These are phyloP conservation scores for Acer negundo DNA, from an alignment of 345 rosid genomes.

Conservation along the genomic window DNA sequence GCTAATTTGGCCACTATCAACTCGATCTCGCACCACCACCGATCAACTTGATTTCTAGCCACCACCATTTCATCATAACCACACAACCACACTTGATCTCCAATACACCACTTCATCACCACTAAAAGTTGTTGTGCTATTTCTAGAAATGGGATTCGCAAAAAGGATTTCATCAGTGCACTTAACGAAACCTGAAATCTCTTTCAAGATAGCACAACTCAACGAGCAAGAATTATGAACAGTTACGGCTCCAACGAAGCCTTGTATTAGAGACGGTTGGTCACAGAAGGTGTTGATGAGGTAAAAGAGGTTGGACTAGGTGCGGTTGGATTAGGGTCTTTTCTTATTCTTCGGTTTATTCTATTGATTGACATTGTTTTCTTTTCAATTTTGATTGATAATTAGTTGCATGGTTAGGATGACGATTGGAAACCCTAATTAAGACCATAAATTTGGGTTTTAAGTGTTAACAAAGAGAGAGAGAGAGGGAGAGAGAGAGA, in stretches of 20 bases:
- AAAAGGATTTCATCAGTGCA: no score
- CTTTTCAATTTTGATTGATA: neutral
- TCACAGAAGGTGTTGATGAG: conserved; percentile 48
- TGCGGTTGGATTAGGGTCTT: conserved; percentile 44
- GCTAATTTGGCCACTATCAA: no score
- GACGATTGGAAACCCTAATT: neutral
- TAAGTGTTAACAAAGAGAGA: no score
- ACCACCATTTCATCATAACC: no score
- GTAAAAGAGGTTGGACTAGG: conserved; percentile 53
- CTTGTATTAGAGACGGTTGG: conserved; percentile 27
- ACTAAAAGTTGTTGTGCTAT: no score
- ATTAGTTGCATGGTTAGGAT: neutral
- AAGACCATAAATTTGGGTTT: neutral
- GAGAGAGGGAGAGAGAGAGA: no score
- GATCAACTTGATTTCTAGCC: no score
- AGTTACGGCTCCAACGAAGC: conserved; percentile 46
- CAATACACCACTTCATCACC: no score
- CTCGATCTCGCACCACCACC: no score
- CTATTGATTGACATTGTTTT: conserved; percentile 3
- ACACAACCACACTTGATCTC: no score
- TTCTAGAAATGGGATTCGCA: no score
- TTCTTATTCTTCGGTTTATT: conserved; percentile 22
- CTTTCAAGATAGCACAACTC: neutral
- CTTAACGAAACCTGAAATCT: conserved; percentile 38
- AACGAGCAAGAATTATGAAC: conserved; percentile 21